Evolutionary conservation across 1,139 yeast genomes (phyloP), one percentile per base, ranked within the genome.

Genomic region (Suhomyces ambrosiae): DNA sequence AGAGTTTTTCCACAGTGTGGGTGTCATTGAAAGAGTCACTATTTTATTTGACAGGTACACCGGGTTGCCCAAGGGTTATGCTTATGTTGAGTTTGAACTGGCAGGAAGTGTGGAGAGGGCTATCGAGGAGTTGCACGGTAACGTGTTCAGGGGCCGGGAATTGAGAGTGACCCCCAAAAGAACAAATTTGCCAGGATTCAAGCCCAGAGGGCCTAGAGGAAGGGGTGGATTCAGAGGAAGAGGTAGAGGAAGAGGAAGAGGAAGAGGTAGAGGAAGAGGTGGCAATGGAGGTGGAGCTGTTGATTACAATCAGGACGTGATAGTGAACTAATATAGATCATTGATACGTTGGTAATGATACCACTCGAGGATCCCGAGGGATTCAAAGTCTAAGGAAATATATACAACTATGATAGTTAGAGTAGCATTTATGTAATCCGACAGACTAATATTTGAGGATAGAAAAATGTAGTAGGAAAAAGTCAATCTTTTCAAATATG

Each of bases 11-110:
- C 56, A 53, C 37, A 46, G 35, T 4, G 65, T 52, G 15, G 76
- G 74, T 0, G 54, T 52, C 7, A 61, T 69, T 44, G 68, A 64
- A 43, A 48, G 73, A 37, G 61, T 71, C 9, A 70, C 75, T 13
- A 65, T 71, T 27, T 56, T 68, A 41, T 64, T 68, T 38, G 71
- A 69, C 46, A 56, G 60, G 37, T 58, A 42, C 47, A 53, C 67
- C 3, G 73, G 74, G 2, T 53, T 61, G 26, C 71, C 75, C 4
- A 71, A 68, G 48, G 76, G 76, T n/a, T 68, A 66, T 41, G 76
- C 76, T 3, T 70, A 69, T 41, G 59, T 71, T 38, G 74, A 70
- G 45, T 71, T 67, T 50, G 63, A 57, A 28, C 48, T 38, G 12
- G 36, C 33, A 3, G 67, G 54, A 21, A 54, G 61, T 30, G 72